phyloP scores from a whole-genome alignment of 2,329 filamentous ascomycete species.

The Fusarium sp. region DNA sequence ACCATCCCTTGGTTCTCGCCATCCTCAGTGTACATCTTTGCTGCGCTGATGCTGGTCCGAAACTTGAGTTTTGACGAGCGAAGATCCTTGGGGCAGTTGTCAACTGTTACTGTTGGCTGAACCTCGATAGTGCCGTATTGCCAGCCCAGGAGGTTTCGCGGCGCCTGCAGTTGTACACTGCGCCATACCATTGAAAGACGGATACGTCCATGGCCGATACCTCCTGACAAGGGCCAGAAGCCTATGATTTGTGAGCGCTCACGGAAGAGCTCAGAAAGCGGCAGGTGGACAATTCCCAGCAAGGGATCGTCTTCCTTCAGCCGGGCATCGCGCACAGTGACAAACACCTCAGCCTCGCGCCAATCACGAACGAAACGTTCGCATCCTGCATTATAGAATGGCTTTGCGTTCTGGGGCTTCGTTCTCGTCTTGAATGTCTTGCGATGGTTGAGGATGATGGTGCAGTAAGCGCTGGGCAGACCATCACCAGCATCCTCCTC shows the following conservation, averaged over 20 bases:
- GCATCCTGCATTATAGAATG: slow-evolving; percentile 82
- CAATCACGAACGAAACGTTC: slow-evolving; percentile 80
- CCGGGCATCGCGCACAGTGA: slow-evolving; percentile 75
- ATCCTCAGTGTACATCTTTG: slow-evolving; percentile 65
- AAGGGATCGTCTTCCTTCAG: slow-evolving; percentile 77
- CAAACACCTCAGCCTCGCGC: slow-evolving; percentile 73
- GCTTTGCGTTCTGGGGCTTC: slow-evolving; percentile 82
- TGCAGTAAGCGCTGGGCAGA: slow-evolving; percentile 78
- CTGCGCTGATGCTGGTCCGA: slow-evolving; percentile 66
- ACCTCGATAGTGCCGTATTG: slow-evolving; percentile 78
- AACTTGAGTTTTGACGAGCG: slow-evolving; percentile 68
- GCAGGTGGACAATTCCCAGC: slow-evolving; percentile 77
- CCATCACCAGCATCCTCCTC: slow-evolving; percentile 73
- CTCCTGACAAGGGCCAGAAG: slow-evolving; percentile 75
- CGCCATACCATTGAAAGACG: slow-evolving; percentile 80
- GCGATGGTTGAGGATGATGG: slow-evolving; percentile 78
- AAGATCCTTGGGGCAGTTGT: slow-evolving; percentile 61
- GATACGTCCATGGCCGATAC: slow-evolving; percentile 77
- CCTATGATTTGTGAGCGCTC: slow-evolving; percentile 73
- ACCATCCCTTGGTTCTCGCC: slow-evolving; percentile 50
- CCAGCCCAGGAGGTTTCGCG: slow-evolving; percentile 72
- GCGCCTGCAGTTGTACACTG: slow-evolving; percentile 72
- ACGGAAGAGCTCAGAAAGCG: slow-evolving; percentile 70
- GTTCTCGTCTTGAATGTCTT: slow-evolving; percentile 78
- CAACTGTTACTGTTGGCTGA: slow-evolving; percentile 59